These are phyloP conservation scores for Cucurbitaria berberidis DNA, from an alignment of 2,329 filamentous ascomycete species.

Conservation along the genomic window DNA sequence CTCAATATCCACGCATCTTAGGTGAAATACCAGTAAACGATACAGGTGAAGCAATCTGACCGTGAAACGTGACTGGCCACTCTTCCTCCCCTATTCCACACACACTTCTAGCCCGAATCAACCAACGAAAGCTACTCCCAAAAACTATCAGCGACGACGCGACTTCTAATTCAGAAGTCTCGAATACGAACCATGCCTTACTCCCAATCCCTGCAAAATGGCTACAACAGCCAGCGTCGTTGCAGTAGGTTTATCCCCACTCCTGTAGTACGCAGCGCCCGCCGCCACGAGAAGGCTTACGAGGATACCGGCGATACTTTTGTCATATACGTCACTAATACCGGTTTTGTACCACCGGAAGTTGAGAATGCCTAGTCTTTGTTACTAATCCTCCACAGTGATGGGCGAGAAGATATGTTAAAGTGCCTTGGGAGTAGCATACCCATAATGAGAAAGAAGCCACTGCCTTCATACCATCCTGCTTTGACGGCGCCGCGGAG, in stretches of 20 bases:
- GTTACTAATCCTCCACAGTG: background rate
- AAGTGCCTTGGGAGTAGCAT: slow-evolving; percentile 4
- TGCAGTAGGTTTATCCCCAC: slow-evolving; percentile 35
- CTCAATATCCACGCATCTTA: too few species aligned
- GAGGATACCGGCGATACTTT: slow-evolving; percentile 38
- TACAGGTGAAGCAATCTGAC: background rate
- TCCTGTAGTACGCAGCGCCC: slow-evolving; percentile 28
- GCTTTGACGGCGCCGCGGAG: slow-evolving; percentile 41
- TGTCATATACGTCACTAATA: slow-evolving; percentile 41
- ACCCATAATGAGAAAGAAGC: slow-evolving; percentile 46
- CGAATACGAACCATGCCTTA: slow-evolving; percentile 26
- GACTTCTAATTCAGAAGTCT: slow-evolving; percentile 5
- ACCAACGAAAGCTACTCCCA: background rate
- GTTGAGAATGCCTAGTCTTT: slow-evolving; percentile 37
- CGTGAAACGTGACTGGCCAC: background rate
- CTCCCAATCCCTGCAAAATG: slow-evolving; percentile 35
- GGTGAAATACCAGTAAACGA: background rate
- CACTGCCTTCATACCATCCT: slow-evolving; percentile 47
- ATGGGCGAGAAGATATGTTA: background rate
- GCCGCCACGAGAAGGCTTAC: slow-evolving; percentile 33
- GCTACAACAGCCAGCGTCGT: slow-evolving; percentile 28
- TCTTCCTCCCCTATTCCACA: background rate
- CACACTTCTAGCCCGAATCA: background rate
- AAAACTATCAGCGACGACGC: background rate
- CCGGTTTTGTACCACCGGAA: slow-evolving; percentile 45